Percentiles rank a stretch among this genome's conserved stretches.
These are phyloP conservation scores for Thymus quinquecostatus DNA, from an alignment of 257 asterid genomes.

Conservation along the genomic window DNA sequence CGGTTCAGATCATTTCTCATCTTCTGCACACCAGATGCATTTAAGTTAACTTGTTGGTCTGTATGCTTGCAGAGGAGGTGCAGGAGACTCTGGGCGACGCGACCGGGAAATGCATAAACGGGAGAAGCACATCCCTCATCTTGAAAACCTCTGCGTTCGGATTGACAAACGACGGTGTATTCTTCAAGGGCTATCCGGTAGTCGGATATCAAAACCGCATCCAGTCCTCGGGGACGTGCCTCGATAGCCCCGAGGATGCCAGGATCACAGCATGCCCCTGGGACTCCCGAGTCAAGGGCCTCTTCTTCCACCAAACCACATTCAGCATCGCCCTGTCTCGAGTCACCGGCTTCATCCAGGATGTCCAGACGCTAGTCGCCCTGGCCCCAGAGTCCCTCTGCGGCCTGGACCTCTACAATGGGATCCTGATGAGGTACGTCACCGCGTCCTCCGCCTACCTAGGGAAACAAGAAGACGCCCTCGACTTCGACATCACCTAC, in stretches of 20 bases:
- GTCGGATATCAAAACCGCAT: conserved; percentile 57
- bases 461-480: conserved; percentile 60
- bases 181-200: conserved; percentile 55
- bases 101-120: conserved; percentile 54
- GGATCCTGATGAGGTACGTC: conserved; percentile 62
- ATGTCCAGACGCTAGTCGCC: conserved; percentile 47
- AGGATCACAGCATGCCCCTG: conserved; percentile 55
- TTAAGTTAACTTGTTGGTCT: too few relatives aligned
- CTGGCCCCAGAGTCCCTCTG: conserved; percentile 54
- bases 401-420: conserved; percentile 57
- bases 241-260: conserved; percentile 49
- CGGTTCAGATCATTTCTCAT: too few relatives aligned
- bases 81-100: conserved; percentile 51
- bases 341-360: conserved; percentile 52
- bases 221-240: conserved; percentile 65
- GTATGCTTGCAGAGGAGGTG: conserved; percentile 50
- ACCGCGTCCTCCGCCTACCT: conserved; percentile 59
- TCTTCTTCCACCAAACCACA: conserved; percentile 59
- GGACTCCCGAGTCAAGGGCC: conserved; percentile 61
- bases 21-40: too few relatives aligned
- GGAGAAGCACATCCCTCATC: conserved; percentile 36
- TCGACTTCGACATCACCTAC: conserved; percentile 66
- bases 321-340: conserved; percentile 52
- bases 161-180: conserved; percentile 48
- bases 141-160: conserved; percentile 43